Percentiles rank a stretch among this genome's conserved stretches.
Conservation (phyloP, 306 rosid species). For the Lathyrus tuberosus region DNA sequence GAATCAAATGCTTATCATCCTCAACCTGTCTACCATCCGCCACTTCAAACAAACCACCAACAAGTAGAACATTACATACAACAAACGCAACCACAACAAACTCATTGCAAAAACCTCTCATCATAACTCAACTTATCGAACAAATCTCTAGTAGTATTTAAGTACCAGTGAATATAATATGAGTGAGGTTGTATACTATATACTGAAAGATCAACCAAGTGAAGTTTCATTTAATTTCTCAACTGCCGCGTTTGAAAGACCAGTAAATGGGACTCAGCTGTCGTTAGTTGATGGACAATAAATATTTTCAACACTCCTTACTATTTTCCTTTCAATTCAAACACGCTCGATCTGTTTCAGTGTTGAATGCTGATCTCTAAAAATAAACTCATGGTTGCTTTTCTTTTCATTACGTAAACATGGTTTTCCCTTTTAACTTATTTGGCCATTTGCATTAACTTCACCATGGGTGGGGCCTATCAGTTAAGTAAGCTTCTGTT, state of each 20-base stretch:
- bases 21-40: conserved; percentile 20
- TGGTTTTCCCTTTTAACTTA: conserved; percentile 1
- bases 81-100: background rate
- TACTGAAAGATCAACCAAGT: background rate
- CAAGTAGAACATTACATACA: background rate
- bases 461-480: background rate
- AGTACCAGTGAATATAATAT: background rate
- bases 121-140: background rate
- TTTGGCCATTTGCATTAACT: background rate
- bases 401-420: background rate
- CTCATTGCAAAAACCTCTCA: background rate
- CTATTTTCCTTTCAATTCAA: background rate
- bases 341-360: background rate
- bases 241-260: background rate
- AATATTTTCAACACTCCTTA: background rate
- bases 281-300: background rate
- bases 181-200: conserved; percentile 1
- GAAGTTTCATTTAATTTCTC: background rate
- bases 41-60: conserved; percentile 1
- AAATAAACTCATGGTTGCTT: background rate
- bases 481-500: background rate
- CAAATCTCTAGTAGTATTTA: background rate
- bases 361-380: conserved; percentile 1
- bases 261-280: background rate
- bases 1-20: conserved; percentile 53